Conservation (phyloP, 2,329 filamentous ascomycete genomes). For the Sphaerulina musiva region DNA sequence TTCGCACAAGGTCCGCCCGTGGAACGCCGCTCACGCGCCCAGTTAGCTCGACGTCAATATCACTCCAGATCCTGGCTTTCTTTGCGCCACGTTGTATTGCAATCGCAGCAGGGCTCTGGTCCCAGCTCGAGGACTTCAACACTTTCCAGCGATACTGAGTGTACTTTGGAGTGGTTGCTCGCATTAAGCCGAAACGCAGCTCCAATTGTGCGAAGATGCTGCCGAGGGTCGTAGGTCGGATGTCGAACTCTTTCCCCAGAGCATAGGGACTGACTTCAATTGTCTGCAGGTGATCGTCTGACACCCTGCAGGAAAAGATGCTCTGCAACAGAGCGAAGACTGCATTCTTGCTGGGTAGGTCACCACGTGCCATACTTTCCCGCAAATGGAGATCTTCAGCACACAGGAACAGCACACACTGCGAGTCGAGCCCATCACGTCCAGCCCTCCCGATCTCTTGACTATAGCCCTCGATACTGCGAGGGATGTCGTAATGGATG, state of each 20-base stretch:
- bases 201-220: slow-evolving; percentile 57
- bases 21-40: slow-evolving; percentile 31
- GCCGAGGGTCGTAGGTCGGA: slow-evolving; percentile 45
- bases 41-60: slow-evolving; percentile 46
- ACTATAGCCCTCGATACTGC: slow-evolving; percentile 94
- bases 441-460: slow-evolving; percentile 95
- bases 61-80: slow-evolving; percentile 40
- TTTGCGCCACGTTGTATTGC: slow-evolving; percentile 41
- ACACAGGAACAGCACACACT: slow-evolving; percentile 54
- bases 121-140: slow-evolving; percentile 28
- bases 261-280: slow-evolving; percentile 44
- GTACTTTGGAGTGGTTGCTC: slow-evolving; percentile 54
- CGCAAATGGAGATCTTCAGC: slow-evolving; percentile 52
- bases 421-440: slow-evolving; percentile 63
- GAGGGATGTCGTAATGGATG: slow-evolving; percentile 84
- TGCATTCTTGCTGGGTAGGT: slow-evolving; percentile 50
- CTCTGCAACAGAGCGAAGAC: slow-evolving; percentile 46
- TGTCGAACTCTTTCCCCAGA: slow-evolving; percentile 49
- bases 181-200: slow-evolving; percentile 51
- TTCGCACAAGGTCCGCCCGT: slow-evolving; percentile 47
- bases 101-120: slow-evolving; percentile 39
- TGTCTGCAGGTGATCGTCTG: slow-evolving; percentile 3
- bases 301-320: slow-evolving; percentile 40
- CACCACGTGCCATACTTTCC: slow-evolving; percentile 55
- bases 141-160: slow-evolving; percentile 49